Conservation (phyloP, 176 grass and related monocot genomes). For the Oryza glaberrima region DNA sequence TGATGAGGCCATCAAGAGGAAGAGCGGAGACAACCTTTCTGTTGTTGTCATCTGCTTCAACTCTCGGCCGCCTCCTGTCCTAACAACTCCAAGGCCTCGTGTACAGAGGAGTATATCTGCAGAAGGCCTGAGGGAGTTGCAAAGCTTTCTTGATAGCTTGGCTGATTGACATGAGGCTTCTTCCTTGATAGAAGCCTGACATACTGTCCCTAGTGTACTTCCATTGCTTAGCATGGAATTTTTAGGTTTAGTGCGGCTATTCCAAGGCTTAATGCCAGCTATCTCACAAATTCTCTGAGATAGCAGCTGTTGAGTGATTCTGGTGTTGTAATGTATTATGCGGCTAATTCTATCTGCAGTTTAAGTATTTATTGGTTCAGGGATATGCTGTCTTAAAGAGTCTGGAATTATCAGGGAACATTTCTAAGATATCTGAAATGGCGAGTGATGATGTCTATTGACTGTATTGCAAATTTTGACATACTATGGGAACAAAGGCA, state of each 20-base stretch:
- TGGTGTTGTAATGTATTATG: conserved; percentile 69
- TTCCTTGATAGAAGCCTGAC: not conserved
- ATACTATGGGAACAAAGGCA: not conserved
- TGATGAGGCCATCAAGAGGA: conserved; percentile 88
- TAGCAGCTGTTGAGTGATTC: conserved; percentile 59
- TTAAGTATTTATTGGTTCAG: conserved; percentile 30
- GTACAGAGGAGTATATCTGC: conserved; percentile 96
- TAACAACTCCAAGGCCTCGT: conserved; percentile 67
- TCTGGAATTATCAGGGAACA: conserved; percentile 20
- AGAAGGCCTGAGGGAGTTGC: conserved; percentile 84
- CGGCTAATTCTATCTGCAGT: conserved; percentile 63
- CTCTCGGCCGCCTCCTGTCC: conserved; percentile 58
- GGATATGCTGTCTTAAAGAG: conserved; percentile 2
- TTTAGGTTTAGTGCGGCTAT: conserved; percentile 43
- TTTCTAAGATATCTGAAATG: not conserved
- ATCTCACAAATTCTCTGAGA: conserved; percentile 56
- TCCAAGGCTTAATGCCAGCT: conserved; percentile 36
- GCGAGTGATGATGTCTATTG: not conserved
- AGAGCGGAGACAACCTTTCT: conserved; percentile 76
- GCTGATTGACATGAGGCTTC: conserved; percentile 48
- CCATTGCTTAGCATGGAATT: conserved; percentile 47
- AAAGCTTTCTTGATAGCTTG: conserved; percentile 85
- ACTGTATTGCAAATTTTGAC: not conserved
- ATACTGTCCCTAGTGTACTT: conserved; percentile 35
- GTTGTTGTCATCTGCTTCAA: conserved; percentile 88